Conservation (phyloP, 805 yeast genomes). For the Jamesozyma lodderae region DNA sequence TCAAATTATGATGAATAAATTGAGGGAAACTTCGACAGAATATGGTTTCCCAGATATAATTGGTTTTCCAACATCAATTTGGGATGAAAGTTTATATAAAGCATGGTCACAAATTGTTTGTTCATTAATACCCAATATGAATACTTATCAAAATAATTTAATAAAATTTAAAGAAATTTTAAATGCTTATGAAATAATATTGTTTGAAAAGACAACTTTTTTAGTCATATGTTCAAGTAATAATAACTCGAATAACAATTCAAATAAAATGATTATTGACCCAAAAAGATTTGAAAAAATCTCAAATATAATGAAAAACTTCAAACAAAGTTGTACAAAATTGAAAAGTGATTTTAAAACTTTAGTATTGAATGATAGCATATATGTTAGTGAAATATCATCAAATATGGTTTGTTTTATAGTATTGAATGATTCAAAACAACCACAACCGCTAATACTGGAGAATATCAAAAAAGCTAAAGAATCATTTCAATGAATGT, state of each 20-base stretch:
- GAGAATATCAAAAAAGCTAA: conserved; percentile 52
- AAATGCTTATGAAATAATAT: conserved; percentile 80
- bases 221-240: conserved; percentile 40
- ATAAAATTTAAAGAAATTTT: conserved; percentile 61
- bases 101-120: conserved; percentile 98
- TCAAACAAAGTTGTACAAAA: conserved; percentile 84
- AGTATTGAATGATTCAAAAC: conserved; percentile 39
- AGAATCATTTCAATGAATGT: conserved; percentile 41
- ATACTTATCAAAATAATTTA: conserved; percentile 65
- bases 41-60: conserved; percentile 52
- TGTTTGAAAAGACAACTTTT: conserved; percentile 91
- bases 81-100: conserved; percentile 93
- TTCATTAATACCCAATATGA: conserved; percentile 87
- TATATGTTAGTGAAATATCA: conserved; percentile 47
- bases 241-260: conserved; percentile 14
- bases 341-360: conserved; percentile 77
- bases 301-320: conserved; percentile 86
- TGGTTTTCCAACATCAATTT: conserved; percentile 91
- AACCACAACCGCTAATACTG: conserved; percentile 34
- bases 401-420: conserved; percentile 56
- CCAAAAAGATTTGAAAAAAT: conserved; percentile 93
- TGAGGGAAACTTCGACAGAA: conserved; percentile 66
- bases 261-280: conserved; percentile 38
- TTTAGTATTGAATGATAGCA: conserved; percentile 53
- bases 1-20: conserved; percentile 70